Evolutionary conservation across 345 rosid species (phyloP), one percentile per base, ranked within the genome.

Genomic region (Psidium friedrichsthalianum): DNA sequence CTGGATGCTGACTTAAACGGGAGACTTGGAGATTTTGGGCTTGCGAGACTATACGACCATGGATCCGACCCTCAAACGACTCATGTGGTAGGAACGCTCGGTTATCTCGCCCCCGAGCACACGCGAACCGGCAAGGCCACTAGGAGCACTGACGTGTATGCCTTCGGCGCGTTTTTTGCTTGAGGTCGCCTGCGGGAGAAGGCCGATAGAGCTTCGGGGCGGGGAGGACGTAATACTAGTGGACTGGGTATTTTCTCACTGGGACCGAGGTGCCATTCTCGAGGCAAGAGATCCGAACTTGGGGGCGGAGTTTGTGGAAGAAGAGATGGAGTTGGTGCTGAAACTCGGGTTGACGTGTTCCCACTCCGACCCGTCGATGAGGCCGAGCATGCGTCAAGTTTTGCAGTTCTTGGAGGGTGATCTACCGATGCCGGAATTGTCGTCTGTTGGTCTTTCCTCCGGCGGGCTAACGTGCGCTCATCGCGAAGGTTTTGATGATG

Each of bases 51-150:
- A 15, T 89, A 87, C 85, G 90, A 93, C 52, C 92, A 88, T 32
- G 94, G 89, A 18, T 51, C 58, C 22, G 87, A 87, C 83, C 93
- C 89, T 13, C 89, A 85, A 84, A 90, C 91, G 6, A 92, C 94
- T 8, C 86, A 86, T 9, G 74, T 88, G 49, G 92, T 86, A 0
- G 94, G 95, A 42, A 93, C 94, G 0, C 13, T 90, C 6, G 95
- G 95, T 2, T 92, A 93, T 83, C 84, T 93, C 54, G 93, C 93
- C 11, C 94, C 93, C 0, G 94, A 93, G 90, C 86, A 92, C 47
- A 64, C 90, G 0, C 83, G 88, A 84, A 90, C 87, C 14, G 94
- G 94, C 32, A 86, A 82, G 51, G 94, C 92, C 27, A 88, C 89
- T 4, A 88, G 90, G 3, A 78, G 85, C 56, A 88, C 92, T 0